Conservation (phyloP, 768 basidiomycete species). For the Leccinum barrowsii region DNA sequence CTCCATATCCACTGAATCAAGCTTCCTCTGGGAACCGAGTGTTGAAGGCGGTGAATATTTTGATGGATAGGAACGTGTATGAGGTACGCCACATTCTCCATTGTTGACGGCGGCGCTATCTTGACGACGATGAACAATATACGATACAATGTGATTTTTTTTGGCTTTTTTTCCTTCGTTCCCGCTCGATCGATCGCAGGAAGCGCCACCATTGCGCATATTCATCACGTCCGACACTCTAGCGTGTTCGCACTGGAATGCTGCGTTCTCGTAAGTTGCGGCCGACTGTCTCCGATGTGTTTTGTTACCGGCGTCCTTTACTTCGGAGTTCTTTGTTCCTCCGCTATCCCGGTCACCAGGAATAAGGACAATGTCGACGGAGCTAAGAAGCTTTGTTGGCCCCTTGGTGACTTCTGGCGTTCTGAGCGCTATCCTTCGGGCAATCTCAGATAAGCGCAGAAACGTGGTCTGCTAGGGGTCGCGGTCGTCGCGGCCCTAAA, state of each 20-base stretch:
- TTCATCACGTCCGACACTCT: background rate
- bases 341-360: constrained; percentile 21
- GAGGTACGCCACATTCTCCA: constrained; percentile 14
- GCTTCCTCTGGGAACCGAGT: constrained; percentile 13
- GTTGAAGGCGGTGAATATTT: background rate
- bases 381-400: constrained; percentile 3
- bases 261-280: constrained; percentile 11
- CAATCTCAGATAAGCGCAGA: constrained; percentile 21
- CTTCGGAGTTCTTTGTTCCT: constrained; percentile 1
- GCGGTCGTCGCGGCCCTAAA: background rate
- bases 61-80: constrained; percentile 5
- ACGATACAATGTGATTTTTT: constrained; percentile 1
- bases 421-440: constrained; percentile 3
- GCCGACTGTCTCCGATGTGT: constrained; percentile 14
- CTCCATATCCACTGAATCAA: constrained; percentile 2
- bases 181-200: constrained; percentile 16
- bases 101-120: constrained; percentile 7
- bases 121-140: constrained; percentile 3
- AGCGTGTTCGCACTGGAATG: background rate
- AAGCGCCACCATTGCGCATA: constrained; percentile 15
- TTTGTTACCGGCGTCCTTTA: background rate
- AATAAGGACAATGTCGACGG: constrained; percentile 11
- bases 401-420: constrained; percentile 14
- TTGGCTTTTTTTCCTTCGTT: background rate
- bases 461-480: background rate